Evolutionary conservation across 768 basidiomycete species (phyloP).

Genomic region (Tricholoma sp.): DNA sequence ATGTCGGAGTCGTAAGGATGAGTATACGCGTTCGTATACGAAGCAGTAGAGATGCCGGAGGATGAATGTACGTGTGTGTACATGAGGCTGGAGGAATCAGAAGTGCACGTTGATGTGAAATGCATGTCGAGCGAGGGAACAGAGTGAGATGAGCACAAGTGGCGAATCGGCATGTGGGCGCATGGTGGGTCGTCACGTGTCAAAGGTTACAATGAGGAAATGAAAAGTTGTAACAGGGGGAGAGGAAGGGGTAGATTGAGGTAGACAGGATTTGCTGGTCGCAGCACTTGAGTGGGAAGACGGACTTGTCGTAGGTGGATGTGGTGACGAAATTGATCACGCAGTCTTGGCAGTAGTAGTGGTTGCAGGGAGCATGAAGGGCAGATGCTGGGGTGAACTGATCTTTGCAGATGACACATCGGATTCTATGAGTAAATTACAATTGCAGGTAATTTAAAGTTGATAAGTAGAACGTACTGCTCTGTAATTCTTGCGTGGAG

Average conservation of each 20-base stretch:
- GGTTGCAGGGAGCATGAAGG: constrained; percentile 38
- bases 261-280: constrained; percentile 26
- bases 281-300: constrained; percentile 52
- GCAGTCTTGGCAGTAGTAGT: constrained; percentile 45
- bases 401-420: constrained; percentile 35
- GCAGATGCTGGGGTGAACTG: constrained; percentile 11
- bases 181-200: no score
- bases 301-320: constrained; percentile 43
- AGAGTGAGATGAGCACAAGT: no score
- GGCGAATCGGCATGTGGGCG: no score
- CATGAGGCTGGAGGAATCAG: no score
- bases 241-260: constrained; percentile 24
- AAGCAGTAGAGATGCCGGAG: no score
- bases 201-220: no score
- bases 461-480: not conserved
- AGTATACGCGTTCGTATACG: no score
- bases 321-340: constrained; percentile 34
- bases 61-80: no score
- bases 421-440: not conserved
- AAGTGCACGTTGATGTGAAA: no score
- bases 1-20: no score
- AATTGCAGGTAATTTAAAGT: not conserved
- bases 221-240: no score
- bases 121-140: no score
- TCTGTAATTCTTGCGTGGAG: not conserved